phyloP scores from a whole-genome alignment of 108 stramenopile species.

The Poteriospumella lacustris region DNA sequence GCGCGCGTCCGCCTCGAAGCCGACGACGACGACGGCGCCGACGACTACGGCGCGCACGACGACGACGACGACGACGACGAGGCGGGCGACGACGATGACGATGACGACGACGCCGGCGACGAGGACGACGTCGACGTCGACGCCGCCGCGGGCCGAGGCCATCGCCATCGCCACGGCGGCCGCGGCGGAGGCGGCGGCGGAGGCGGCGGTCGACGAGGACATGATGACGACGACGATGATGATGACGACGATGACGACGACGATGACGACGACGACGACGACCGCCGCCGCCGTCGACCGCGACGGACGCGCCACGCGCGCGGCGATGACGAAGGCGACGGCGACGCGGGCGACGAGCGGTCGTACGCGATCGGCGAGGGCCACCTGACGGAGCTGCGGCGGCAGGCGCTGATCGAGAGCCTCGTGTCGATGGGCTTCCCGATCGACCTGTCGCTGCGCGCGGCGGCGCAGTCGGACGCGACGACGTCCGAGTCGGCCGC shows the following conservation, averaged over 20 bases:
- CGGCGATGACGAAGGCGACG: neutral
- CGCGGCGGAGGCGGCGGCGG: neutral
- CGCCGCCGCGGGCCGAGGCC: neutral
- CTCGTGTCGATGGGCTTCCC: constrained; percentile 50
- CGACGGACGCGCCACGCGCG: constrained; percentile 27
- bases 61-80: neutral
- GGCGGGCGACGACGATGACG: neutral
- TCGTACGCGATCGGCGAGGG: too few species aligned
- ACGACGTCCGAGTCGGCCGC: constrained; percentile 47
- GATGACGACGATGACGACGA: neutral
- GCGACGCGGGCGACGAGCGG: too few species aligned
- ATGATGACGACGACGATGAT: neutral
- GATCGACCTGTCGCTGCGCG: constrained; percentile 48
- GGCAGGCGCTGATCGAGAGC: constrained; percentile 45
- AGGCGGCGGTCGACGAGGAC: neutral
- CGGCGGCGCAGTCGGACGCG: constrained; percentile 37
- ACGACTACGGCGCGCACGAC: too few species aligned
- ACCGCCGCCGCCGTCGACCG: too few species aligned
- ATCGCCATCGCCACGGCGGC: neutral
- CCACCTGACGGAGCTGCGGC: constrained; percentile 30
- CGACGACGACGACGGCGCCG: too few species aligned
- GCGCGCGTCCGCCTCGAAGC: too few species aligned
- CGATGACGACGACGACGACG: neutral
- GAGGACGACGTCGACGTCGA: neutral
- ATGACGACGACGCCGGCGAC: neutral